Base-by-base conservation (phyloP, 1,139 yeast genomes). In the Saccharomyces hybrid region DNA sequence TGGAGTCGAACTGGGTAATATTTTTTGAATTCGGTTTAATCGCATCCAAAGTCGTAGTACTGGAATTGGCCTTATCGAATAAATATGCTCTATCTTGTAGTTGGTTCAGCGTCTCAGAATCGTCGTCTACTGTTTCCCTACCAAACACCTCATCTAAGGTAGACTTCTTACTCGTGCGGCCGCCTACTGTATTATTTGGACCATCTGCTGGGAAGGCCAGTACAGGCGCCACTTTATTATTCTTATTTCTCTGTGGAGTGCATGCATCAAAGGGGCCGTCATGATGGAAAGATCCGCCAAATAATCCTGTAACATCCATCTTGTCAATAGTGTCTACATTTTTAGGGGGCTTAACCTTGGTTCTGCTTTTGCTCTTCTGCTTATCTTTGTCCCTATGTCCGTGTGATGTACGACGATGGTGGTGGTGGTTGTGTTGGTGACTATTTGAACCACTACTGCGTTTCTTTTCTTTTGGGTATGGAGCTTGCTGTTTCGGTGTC, bases 231-330 rank as follows among this genome's bases (percentile, higher is more conserved):
- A 80, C 82, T 67, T 81, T 84, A 29, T 75, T 75, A 66, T 85
- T 79, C 72, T 86, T 86, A 73, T 93, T 93, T 69, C 98, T 83
- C 70, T 88, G 95, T 5, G 98, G 98, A 6, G 95, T 87, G 71
- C 97, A 90, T 2, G 98, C 99, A 70, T 93, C 99, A 69, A 91
- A 93, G 20, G 99, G 99, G 7, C 99, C 99, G 71, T 93, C 99
- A 70, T 93, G 99, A 71, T 93, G 98, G 77, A 93, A 91, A 1
- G 93, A 88, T 46, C 86, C 86, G 6, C 96, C 96, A 67, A 87
- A 90, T 60, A 91, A 78, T 0, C 96, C 97, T 5, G 97, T 89
- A 41, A 90, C 97, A 69, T 93, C 99, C 61, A 93, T 76, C 71
- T 86, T 87, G 72, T 93, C 99, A 64, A 93, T 93, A 4, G 95